These are phyloP conservation scores for Pinguiococcus pyrenoidosus DNA, from an alignment of 108 stramenopile species.

Conservation along the genomic window DNA sequence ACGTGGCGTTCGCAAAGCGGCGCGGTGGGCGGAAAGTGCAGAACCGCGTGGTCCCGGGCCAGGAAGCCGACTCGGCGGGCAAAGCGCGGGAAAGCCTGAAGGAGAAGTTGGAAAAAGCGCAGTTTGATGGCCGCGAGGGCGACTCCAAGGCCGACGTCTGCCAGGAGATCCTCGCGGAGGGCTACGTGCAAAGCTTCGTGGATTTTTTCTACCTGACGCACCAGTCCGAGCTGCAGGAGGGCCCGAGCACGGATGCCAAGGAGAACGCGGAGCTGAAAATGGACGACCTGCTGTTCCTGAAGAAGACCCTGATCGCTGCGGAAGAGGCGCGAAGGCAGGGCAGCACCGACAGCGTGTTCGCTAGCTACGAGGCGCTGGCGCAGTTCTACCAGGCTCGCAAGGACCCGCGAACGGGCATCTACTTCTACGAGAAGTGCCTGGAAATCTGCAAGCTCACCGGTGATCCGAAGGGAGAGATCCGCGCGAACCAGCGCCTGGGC, in stretches of 20 bases:
- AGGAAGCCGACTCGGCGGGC: too few relatives aligned
- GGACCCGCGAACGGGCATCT: conserved; percentile 34
- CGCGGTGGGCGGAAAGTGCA: too few relatives aligned
- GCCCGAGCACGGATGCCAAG: neutral
- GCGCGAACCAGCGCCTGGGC: conserved; percentile 32
- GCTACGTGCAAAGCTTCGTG: conserved; percentile 42
- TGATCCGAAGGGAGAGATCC: conserved; percentile 35
- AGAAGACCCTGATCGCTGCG: conserved; percentile 25
- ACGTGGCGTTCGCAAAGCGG: too few relatives aligned
- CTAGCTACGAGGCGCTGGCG: conserved; percentile 32
- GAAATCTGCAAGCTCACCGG: conserved; percentile 35
- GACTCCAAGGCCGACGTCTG: too few relatives aligned
- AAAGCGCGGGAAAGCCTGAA: too few relatives aligned
- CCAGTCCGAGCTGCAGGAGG: conserved; percentile 16
- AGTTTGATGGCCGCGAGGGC: too few relatives aligned
- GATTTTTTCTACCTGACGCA: conserved; percentile 50
- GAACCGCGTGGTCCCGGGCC: too few relatives aligned
- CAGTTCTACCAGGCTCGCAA: conserved; percentile 19
- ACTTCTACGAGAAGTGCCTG: conserved; percentile 45
- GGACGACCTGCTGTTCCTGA: conserved; percentile 30
- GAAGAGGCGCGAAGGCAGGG: conserved; percentile 38
- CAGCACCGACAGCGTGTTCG: conserved; percentile 29
- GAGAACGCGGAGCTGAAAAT: neutral
- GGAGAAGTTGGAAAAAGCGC: too few relatives aligned
- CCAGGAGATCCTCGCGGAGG: conserved; percentile 31